These are phyloP conservation scores for Acanthamoeba triangularis DNA, from an alignment of 208 protist genomes.

Conservation along the genomic window DNA sequence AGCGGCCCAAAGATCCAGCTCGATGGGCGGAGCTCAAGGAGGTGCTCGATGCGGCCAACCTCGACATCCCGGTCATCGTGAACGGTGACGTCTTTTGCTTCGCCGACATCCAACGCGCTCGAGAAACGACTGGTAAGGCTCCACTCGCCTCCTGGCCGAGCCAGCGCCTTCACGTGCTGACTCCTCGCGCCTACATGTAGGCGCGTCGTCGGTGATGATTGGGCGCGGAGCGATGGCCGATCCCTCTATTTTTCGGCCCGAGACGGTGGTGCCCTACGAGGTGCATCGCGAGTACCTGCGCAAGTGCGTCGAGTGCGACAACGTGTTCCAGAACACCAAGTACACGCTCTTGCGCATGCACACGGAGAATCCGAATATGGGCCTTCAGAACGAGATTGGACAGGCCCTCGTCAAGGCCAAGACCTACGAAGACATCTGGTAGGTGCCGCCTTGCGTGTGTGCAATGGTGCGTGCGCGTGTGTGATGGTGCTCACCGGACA, in stretches of 20 bases:
- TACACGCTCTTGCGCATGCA: slow-evolving; percentile 37
- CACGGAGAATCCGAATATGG: neutral
- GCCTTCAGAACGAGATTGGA: neutral
- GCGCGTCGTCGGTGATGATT: slow-evolving; percentile 94
- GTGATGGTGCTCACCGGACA: neutral
- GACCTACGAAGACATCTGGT: slow-evolving; percentile 16
- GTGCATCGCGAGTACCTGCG: neutral
- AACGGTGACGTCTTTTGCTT: slow-evolving; percentile 90
- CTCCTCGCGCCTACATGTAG: too few species aligned
- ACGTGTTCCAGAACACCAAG: slow-evolving; percentile 37
- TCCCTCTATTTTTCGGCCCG: slow-evolving; percentile 93
- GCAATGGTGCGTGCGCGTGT: neutral
- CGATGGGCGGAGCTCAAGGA: slow-evolving; percentile 19
- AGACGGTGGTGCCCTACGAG: neutral
- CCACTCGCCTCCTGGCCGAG: neutral
- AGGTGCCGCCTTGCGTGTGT: neutral
- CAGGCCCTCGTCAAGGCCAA: slow-evolving; percentile 53
- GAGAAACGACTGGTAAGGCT: slow-evolving; percentile 9
- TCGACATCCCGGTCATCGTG: slow-evolving; percentile 87
- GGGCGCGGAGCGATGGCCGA: slow-evolving; percentile 97
- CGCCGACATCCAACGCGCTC: slow-evolving; percentile 80
- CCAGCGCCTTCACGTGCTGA: slow-evolving; percentile 64
- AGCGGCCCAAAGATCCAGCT: slow-evolving; percentile 12
- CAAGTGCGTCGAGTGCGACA: slow-evolving; percentile 12
- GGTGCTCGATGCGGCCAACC: neutral